phyloP scores from a whole-genome alignment of 179 eudicot genomes.

The Beta corolliflora region DNA sequence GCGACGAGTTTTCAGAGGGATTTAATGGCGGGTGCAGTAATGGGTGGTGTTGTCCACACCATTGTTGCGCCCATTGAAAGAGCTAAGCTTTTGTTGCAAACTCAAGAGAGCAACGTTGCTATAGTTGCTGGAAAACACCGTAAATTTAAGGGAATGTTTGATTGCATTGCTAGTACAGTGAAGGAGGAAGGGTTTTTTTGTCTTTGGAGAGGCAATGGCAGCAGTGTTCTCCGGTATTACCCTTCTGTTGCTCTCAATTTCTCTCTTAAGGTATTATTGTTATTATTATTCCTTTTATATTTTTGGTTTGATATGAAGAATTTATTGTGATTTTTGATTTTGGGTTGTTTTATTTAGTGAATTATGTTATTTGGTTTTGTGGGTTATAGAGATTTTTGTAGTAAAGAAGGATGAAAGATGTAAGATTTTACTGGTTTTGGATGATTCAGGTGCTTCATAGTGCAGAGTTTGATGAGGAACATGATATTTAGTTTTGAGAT shows the following conservation, averaged over 20 bases:
- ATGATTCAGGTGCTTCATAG: neutral
- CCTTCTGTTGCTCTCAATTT: constrained; percentile 98
- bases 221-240: constrained; percentile 88
- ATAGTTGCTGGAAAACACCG: constrained; percentile 64
- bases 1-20: constrained; percentile 69
- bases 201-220: constrained; percentile 99
- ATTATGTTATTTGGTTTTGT: neutral
- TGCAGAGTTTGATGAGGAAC: neutral
- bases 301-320: neutral
- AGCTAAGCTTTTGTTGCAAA: constrained; percentile 86
- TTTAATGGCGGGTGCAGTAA: constrained; percentile 86
- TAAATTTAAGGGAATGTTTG: constrained; percentile 90
- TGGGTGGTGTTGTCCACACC: constrained; percentile 96
- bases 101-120: constrained; percentile 90
- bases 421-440: neutral
- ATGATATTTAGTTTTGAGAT: neutral
- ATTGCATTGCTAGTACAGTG: constrained; percentile 64
- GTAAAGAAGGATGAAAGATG: constrained; percentile 5
- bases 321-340: neutral
- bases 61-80: constrained; percentile 95
- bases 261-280: constrained; percentile 71
- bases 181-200: constrained; percentile 77
- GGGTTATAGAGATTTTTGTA: neutral
- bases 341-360: neutral
- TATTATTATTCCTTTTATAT: neutral